Conservation (phyloP, 192 early-diverging fungal species). For the Linnemannia zychae region DNA sequence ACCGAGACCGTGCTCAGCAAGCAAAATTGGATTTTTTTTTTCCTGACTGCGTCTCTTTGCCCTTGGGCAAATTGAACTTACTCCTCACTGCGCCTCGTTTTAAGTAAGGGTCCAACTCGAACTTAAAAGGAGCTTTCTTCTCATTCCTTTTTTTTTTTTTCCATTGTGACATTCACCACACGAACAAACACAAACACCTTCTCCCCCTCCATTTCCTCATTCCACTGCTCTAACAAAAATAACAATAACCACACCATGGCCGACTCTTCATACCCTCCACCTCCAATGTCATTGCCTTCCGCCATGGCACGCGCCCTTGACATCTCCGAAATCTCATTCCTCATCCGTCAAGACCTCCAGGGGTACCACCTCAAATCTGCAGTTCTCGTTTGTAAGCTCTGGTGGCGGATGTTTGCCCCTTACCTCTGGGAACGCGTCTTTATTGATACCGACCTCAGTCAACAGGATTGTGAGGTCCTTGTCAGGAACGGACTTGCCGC, state of each 20-base stretch:
- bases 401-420: conserved; percentile 30
- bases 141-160: neutral
- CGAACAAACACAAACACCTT: neutral
- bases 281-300: neutral
- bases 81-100: neutral
- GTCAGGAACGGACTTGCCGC: conserved; percentile 39
- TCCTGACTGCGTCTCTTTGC: neutral
- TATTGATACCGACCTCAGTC: conserved; percentile 23
- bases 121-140: neutral
- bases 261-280: neutral
- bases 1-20: neutral
- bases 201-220: neutral
- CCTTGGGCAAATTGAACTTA: neutral
- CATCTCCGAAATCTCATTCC: conserved; percentile 14
- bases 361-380: conserved; percentile 17
- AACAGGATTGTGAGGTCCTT: conserved; percentile 18
- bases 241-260: neutral
- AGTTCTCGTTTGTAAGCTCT: conserved; percentile 10
- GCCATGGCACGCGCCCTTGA: conserved; percentile 19
- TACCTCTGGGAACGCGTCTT: conserved; percentile 39
- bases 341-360: conserved; percentile 24
- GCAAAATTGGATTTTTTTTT: neutral
- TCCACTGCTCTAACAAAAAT: neutral
- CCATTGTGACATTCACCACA: neutral
- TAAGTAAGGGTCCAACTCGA: neutral